A percentile compares a stretch with the other conserved stretches of the same genome.
Conservation (phyloP, 2,329 filamentous ascomycete genomes). For the Apiospora kogelbergensis region DNA sequence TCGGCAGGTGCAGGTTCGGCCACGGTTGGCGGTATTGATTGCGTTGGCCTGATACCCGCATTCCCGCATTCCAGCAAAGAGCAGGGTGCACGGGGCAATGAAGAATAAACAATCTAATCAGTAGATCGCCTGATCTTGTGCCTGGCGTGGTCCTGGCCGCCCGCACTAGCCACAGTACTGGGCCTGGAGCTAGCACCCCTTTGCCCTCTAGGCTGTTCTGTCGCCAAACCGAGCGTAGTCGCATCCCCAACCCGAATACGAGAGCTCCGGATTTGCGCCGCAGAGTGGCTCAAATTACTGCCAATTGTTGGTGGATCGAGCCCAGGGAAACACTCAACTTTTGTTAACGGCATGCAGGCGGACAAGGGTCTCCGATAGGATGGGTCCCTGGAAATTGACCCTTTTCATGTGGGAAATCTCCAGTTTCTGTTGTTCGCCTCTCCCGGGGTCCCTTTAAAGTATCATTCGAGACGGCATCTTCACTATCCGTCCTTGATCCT, state of each 20-base stretch:
- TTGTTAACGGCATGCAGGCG: not conserved
- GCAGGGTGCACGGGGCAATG: not conserved
- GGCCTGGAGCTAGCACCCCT: not conserved
- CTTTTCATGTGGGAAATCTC: conserved; percentile 7
- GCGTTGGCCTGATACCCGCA: not conserved
- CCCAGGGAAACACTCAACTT: not conserved
- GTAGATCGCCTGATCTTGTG: conserved; percentile 1
- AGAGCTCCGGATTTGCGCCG: not conserved
- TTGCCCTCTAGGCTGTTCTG: not conserved
- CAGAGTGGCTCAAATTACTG: conserved; percentile 1
- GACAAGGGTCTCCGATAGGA: conserved; percentile 1
- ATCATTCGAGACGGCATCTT: conserved; percentile 11
- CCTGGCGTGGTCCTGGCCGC: not conserved
- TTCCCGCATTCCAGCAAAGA: not conserved
- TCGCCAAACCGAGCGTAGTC: not conserved
- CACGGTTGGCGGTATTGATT: not conserved
- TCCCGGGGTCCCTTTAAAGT: not conserved
- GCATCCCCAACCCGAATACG: not conserved
- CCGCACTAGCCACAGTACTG: not conserved
- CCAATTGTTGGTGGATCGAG: conserved; percentile 5
- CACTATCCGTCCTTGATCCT: not conserved
- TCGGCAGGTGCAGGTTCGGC: too few species aligned
- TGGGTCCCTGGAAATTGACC: conserved; percentile 1
- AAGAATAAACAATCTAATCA: not conserved
- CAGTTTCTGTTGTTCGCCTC: conserved; percentile 6